These are phyloP conservation scores for Prunus yedoensis DNA, from an alignment of 331 rosid genomes.

Conservation along the genomic window DNA sequence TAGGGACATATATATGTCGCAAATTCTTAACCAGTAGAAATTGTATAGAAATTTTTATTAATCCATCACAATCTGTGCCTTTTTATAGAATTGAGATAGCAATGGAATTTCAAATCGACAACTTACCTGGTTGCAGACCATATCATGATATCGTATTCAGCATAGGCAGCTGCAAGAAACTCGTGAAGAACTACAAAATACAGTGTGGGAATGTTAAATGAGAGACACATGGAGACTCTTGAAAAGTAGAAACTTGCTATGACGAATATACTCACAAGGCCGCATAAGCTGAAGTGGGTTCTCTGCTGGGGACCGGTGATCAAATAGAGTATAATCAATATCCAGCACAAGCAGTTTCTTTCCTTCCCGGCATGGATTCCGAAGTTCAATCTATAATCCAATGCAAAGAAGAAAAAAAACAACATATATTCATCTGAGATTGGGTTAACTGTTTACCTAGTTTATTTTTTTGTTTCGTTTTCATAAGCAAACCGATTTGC, in stretches of 20 bases:
- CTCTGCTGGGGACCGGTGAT: conserved; percentile 94
- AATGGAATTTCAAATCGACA: background rate
- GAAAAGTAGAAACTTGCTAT: background rate
- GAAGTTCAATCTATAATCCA: conserved; percentile 57
- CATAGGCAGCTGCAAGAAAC: conserved; percentile 73
- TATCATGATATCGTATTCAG: conserved; percentile 89
- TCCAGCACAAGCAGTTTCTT: conserved; percentile 95
- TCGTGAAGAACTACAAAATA: conserved; percentile 55
- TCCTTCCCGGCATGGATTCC: conserved; percentile 81
- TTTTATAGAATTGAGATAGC: background rate
- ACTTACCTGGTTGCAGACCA: conserved; percentile 97
- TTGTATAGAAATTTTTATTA: background rate
- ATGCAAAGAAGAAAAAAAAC: background rate
- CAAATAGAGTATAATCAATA: conserved; percentile 92
- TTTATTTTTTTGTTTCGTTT: background rate
- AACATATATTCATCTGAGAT: background rate
- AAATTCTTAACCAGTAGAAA: background rate
- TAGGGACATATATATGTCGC: background rate
- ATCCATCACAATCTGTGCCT: background rate
- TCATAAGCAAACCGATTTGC: background rate
- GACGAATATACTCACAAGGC: conserved; percentile 48
- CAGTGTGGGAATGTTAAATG: background rate
- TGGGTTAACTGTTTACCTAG: background rate
- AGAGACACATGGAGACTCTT: background rate
- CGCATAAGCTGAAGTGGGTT: conserved; percentile 95